Percentiles rank a stretch among this genome's conserved stretches.
Evolutionary conservation across 225 moss, liverwort and hornwort species (phyloP).

Genomic region (Pleurozium schreberi): DNA sequence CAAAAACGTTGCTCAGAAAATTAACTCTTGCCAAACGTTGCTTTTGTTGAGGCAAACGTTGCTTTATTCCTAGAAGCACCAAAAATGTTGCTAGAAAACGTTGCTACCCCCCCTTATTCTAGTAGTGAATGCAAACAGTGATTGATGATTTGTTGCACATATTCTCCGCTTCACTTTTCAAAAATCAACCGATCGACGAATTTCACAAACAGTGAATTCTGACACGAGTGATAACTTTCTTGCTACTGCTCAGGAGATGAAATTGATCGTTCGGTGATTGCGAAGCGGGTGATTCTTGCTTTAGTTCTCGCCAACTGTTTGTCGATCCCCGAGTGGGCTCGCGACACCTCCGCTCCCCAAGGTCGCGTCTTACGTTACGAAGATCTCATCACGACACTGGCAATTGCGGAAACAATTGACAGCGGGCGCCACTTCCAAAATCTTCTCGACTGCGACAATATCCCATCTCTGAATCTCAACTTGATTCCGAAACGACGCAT

Average conservation of each 20-base stretch:
- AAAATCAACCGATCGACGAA: neutral
- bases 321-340: neutral
- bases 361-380: neutral
- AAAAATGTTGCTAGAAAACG: too few relatives aligned
- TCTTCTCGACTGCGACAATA: neutral
- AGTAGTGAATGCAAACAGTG: neutral
- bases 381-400: neutral
- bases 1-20: too few relatives aligned
- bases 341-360: neutral
- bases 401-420: neutral
- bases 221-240: neutral
- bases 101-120: too few relatives aligned
- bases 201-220: neutral
- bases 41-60: too few relatives aligned
- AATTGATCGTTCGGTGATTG: neutral
- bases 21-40: too few relatives aligned
- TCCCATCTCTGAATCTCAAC: neutral
- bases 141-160: neutral
- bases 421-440: neutral
- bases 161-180: neutral
- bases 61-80: too few relatives aligned
- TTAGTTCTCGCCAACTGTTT: neutral
- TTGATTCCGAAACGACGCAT: neutral
- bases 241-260: neutral
- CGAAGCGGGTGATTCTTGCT: neutral